Conservation (phyloP, 768 basidiomycete species). For the Sutorius australiensis region DNA sequence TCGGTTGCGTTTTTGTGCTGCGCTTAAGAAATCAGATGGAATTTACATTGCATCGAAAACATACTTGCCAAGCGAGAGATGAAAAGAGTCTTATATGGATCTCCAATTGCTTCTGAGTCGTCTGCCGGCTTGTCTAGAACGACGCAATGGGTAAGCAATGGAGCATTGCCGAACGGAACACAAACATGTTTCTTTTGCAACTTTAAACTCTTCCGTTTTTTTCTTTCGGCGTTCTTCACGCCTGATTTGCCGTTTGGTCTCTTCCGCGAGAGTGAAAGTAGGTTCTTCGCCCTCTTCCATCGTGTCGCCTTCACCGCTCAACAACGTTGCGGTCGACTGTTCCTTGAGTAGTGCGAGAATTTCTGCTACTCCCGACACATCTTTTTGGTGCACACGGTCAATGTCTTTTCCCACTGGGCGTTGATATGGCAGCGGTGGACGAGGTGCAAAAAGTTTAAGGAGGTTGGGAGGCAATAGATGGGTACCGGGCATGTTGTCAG, state of each 20-base stretch:
- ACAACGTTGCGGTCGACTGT: constrained; percentile 64
- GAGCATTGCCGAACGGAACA: constrained; percentile 14
- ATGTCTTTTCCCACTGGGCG: constrained; percentile 85
- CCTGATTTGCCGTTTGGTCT: constrained; percentile 72
- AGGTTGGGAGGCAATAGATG: constrained; percentile 94
- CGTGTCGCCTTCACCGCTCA: constrained; percentile 55
- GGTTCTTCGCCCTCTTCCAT: constrained; percentile 88
- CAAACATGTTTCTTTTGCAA: constrained; percentile 83
- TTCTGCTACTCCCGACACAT: constrained; percentile 70
- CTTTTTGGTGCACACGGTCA: constrained; percentile 64
- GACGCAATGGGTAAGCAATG: constrained; percentile 5
- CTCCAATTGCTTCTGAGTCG: constrained; percentile 86
- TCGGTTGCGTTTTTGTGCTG: constrained; percentile 93
- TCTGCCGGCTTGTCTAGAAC: constrained; percentile 87
- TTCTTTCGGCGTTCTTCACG: constrained; percentile 78
- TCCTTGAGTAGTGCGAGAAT: constrained; percentile 75
- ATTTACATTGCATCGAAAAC: background rate
- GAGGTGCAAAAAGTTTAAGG: constrained; percentile 92
- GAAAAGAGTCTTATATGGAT: constrained; percentile 98
- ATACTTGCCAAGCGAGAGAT: constrained; percentile 79
- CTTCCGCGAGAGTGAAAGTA: constrained; percentile 76
- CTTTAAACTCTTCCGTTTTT: constrained; percentile 69
- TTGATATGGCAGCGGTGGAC: constrained; percentile 83
- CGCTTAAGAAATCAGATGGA: constrained; percentile 15
- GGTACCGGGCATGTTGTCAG: constrained; percentile 54